Evolutionary conservation across 495 filamentous ascomycete genomes (phyloP).

Genomic region (Penicillium steckii): DNA sequence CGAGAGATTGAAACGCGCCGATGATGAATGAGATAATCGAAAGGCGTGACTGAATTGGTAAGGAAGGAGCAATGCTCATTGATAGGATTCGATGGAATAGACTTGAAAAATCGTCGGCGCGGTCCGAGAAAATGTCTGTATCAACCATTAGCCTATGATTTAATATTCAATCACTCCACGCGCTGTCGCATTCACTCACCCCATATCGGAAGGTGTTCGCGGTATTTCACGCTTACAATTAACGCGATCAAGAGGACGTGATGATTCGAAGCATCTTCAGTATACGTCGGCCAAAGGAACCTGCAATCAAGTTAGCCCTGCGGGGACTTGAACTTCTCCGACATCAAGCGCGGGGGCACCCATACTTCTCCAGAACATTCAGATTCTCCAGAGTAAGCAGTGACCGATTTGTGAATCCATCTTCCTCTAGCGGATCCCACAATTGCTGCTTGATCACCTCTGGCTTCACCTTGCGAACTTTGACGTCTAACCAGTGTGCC

Average conservation of each 20-base stretch:
- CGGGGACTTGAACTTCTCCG: background rate
- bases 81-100: constrained; percentile 89
- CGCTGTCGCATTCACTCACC: constrained; percentile 43
- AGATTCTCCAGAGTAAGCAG: constrained; percentile 85
- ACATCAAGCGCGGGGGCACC: background rate
- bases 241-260: constrained; percentile 84
- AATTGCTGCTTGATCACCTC: constrained; percentile 85
- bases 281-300: constrained; percentile 93
- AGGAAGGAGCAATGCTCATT: constrained; percentile 78
- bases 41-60: constrained; percentile 68
- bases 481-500: constrained; percentile 77
- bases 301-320: constrained; percentile 43
- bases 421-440: constrained; percentile 85
- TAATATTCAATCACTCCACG: background rate
- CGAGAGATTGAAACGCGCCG: constrained; percentile 88
- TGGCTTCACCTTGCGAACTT: constrained; percentile 72
- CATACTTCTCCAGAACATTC: constrained; percentile 84
- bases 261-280: constrained; percentile 83
- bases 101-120: constrained; percentile 78
- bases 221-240: constrained; percentile 82
- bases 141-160: constrained; percentile 14
- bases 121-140: constrained; percentile 70
- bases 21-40: constrained; percentile 86
- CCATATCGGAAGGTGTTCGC: constrained; percentile 88
- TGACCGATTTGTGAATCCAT: constrained; percentile 71